Evolutionary conservation across 768 basidiomycete species (phyloP).

Genomic region (Lactifluus hygrophoroides): DNA sequence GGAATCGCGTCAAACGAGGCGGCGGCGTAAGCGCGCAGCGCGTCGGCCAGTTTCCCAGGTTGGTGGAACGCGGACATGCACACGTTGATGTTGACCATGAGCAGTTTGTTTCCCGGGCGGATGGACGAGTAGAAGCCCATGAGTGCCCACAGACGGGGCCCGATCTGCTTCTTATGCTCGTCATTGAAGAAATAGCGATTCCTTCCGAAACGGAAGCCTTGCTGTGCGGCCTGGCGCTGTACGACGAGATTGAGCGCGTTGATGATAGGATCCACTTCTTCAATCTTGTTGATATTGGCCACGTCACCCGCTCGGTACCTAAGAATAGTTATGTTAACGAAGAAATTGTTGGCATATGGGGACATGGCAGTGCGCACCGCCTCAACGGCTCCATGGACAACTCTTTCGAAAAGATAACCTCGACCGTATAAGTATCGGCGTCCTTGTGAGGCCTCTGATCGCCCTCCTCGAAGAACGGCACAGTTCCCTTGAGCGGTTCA

Average conservation of each 20-base stretch:
- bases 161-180: conserved; percentile 23
- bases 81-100: conserved; percentile 48
- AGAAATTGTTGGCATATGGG: background rate
- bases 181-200: conserved; percentile 57
- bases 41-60: conserved; percentile 54
- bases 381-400: conserved; percentile 27
- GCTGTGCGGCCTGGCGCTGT: conserved; percentile 44
- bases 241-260: conserved; percentile 60
- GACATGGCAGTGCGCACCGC: conserved; percentile 28
- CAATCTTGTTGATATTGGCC: conserved; percentile 36
- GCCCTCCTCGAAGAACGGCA: conserved; percentile 37
- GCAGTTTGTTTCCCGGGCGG: conserved; percentile 38
- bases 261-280: conserved; percentile 50
- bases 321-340: background rate
- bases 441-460: conserved; percentile 28
- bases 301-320: conserved; percentile 52
- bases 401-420: conserved; percentile 27
- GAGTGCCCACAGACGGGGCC: conserved; percentile 35
- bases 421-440: conserved; percentile 35
- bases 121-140: conserved; percentile 46
- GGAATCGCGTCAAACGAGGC: conserved; percentile 39
- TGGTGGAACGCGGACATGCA: conserved; percentile 49
- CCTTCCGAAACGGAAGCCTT: conserved; percentile 54
- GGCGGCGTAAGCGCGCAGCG: conserved; percentile 40
- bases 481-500: conserved; percentile 27